phyloP scores from a whole-genome alignment of 805 yeast species.

The Starmera amethionina region DNA sequence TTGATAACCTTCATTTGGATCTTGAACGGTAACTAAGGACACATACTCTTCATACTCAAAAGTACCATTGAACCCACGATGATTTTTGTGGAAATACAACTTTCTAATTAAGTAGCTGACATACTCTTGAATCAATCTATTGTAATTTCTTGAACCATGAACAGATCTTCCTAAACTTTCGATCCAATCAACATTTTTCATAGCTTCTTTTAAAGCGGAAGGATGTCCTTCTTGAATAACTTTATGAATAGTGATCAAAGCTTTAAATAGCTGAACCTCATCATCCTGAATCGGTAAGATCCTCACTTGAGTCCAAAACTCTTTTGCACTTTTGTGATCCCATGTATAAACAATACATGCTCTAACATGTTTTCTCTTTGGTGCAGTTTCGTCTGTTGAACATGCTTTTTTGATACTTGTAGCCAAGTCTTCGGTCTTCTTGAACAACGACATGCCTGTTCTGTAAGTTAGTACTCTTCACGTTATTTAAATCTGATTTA shows the following conservation, averaged over 20 bases:
- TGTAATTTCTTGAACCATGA: slow-evolving; percentile 41
- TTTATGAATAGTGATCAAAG: slow-evolving; percentile 78
- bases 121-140: slow-evolving; percentile 69
- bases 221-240: slow-evolving; percentile 98
- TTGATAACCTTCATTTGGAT: slow-evolving; percentile 94
- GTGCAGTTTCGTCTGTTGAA: slow-evolving; percentile 77
- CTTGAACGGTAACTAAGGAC: slow-evolving; percentile 76
- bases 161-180: slow-evolving; percentile 55
- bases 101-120: slow-evolving; percentile 60
- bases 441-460: slow-evolving; percentile 10
- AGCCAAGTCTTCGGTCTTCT: slow-evolving; percentile 28
- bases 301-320: slow-evolving; percentile 79
- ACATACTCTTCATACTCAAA: slow-evolving; percentile 95
- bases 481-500: too few species aligned
- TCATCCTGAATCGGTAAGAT: slow-evolving; percentile 71
- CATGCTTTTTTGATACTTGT: slow-evolving; percentile 64
- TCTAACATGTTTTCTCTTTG: slow-evolving; percentile 92
- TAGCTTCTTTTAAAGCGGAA: slow-evolving; percentile 70
- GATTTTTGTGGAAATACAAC: slow-evolving; percentile 71
- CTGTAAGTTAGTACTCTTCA: too few species aligned
- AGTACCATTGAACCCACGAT: slow-evolving; percentile 87
- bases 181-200: slow-evolving; percentile 68
- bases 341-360: slow-evolving; percentile 93
- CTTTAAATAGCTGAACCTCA: slow-evolving; percentile 79
- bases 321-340: slow-evolving; percentile 82